Base-by-base conservation (phyloP, 2,329 filamentous ascomycete genomes). In the Colletotrichum orchidophilum region DNA sequence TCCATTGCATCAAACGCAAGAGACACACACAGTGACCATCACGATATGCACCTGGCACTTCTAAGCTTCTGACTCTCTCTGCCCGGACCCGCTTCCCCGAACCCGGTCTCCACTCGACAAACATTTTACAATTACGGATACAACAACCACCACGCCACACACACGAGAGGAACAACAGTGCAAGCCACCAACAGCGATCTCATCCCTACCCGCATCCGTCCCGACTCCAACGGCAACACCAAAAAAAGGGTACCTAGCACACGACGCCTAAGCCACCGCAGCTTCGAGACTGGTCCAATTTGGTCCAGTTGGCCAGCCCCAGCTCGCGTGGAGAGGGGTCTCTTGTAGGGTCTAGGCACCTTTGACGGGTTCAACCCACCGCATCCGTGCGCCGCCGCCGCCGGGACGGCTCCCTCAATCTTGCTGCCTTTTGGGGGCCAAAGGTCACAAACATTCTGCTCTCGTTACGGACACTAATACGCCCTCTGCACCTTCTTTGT, bases 291-390 rank as follows among this genome's bases (percentile, higher is more conserved):
- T 24, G 50, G 57, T 27, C 54, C 57, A 33, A 55, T 46, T 21
- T 46, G 39, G 39, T 4, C 39, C 35, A 54, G 52, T 33, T 42
- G 35, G 62, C 29, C 15, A 31, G 46, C 35, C 66, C 27, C 61
- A 50, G 35, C 21, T n/a, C n/a, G 54, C 7, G 54, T 70, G 55
- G 24, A 42, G 33, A 18, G 55, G 39, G n/a, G n/a, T n/a, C n/a
- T n/a, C n/a, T n/a, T n/a, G 35, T 31, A 33, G 35, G 24, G 12
- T 29, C 15, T n/a, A 15, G 11, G 21, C 18, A 33, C 24, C 18
- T 57, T 53, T 33, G 62, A 60, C 62, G 35, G 62, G 62, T 62
- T 62, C 62, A 60, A 55, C 66, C 62, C 60, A 61, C 59, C 59
- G 49, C 18, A 60, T 66, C 66, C 62, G 62, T 66, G 53, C 62